A percentile compares a stretch with the other conserved stretches of the same genome.
Conservation (phyloP, 202 grass and related monocot species). For the Eragrostis tef region DNA sequence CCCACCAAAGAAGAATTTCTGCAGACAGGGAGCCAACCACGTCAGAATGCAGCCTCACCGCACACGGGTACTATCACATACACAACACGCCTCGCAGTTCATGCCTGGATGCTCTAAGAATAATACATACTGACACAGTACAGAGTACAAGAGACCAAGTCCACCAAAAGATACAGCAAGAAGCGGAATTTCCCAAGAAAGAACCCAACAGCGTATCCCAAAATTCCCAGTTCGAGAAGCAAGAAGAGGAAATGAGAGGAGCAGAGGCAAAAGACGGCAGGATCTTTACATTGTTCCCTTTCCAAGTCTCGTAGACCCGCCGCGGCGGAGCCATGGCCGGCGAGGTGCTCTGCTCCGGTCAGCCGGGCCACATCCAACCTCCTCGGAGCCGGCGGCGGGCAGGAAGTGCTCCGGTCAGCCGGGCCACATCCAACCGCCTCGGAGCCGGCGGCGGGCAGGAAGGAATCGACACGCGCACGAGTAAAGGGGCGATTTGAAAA, state of each 20-base stretch:
- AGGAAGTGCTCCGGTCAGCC: constrained; percentile 41
- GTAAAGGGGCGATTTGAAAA: constrained; percentile 37
- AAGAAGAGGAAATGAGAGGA: background rate
- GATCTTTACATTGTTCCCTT: constrained; percentile 88
- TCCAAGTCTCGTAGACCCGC: constrained; percentile 71
- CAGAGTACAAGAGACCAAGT: background rate
- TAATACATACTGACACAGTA: constrained; percentile 18
- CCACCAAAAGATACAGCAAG: constrained; percentile 6
- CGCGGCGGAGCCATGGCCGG: constrained; percentile 59
- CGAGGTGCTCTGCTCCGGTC: constrained; percentile 44
- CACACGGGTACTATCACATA: constrained; percentile 26
- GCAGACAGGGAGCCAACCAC: constrained; percentile 32
- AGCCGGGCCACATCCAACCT: constrained; percentile 46
- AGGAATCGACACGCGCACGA: constrained; percentile 44
- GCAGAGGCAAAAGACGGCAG: background rate
- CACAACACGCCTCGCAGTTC: background rate
- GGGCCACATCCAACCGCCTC: constrained; percentile 38
- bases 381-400: constrained; percentile 16
- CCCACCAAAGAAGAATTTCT: constrained; percentile 79
- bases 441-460: constrained; percentile 24
- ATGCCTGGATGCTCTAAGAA: constrained; percentile 14
- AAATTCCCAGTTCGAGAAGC: constrained; percentile 20
- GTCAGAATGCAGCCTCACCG: constrained; percentile 20
- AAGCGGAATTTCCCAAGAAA: constrained; percentile 45
- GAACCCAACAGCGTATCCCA: background rate